phyloP scores from a whole-genome alignment of 495 filamentous ascomycete genomes.

The Podospora conica region DNA sequence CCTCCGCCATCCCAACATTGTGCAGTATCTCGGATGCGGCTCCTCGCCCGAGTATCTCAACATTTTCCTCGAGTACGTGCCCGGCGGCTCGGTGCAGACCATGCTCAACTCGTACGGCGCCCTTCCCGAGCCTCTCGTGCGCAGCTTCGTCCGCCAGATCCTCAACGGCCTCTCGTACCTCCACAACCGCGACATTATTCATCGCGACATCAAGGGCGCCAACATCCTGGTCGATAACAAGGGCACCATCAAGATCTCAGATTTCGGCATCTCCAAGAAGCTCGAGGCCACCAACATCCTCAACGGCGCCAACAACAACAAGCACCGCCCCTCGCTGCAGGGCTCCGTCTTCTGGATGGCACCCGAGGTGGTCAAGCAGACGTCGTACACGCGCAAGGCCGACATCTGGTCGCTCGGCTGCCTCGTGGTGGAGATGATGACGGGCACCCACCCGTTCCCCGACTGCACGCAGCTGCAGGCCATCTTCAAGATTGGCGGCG shows the following conservation, averaged over 20 bases:
- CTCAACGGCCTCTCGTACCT: constrained; percentile 91
- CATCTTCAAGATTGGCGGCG: constrained; percentile 95
- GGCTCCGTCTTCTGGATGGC: constrained; percentile 99
- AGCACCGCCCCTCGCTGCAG: constrained; percentile 85
- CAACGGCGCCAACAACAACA: constrained; percentile 57
- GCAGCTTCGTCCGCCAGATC: constrained; percentile 96
- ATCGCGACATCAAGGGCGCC: constrained; percentile 97
- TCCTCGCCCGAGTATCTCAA: constrained; percentile 90
- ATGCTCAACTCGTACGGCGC: constrained; percentile 98
- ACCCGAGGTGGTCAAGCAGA: constrained; percentile 95
- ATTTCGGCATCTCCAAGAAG: constrained; percentile 97
- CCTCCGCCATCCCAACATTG: constrained; percentile 93
- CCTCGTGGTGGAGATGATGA: constrained; percentile 98
- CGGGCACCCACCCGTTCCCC: constrained; percentile 90
- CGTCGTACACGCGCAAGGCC: constrained; percentile 96
- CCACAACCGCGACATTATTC: constrained; percentile 92
- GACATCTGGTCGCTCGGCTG: constrained; percentile 99
- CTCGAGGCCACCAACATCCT: constrained; percentile 41
- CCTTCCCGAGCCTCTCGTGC: constrained; percentile 84
- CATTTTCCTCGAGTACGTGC: constrained; percentile 99
- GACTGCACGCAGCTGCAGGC: constrained; percentile 96
- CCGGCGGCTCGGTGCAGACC: constrained; percentile 91
- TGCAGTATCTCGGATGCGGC: constrained; percentile 92
- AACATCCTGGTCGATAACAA: constrained; percentile 99
- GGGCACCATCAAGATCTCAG: constrained; percentile 97